phyloP scores from a whole-genome alignment of 1,139 yeast species.

The Saccharomycopsis phalli region DNA sequence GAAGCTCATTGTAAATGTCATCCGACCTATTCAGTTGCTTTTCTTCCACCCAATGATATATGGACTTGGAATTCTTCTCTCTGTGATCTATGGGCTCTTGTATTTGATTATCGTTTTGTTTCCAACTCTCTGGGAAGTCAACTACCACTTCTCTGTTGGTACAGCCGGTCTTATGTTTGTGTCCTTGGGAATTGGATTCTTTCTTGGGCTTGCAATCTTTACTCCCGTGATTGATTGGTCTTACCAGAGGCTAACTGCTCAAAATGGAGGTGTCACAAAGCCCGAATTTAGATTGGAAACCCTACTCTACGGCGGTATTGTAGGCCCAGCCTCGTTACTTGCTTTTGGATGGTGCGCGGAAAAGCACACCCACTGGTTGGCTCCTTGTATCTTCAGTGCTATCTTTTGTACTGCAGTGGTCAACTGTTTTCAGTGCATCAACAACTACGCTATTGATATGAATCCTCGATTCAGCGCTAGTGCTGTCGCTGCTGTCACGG shows the following conservation, averaged over 20 bases:
- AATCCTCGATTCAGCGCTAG: slow-evolving; percentile 56
- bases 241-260: slow-evolving; percentile 30
- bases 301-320: slow-evolving; percentile 36
- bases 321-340: slow-evolving; percentile 43
- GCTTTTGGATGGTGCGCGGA: slow-evolving; percentile 63
- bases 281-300: slow-evolving; percentile 49
- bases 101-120: slow-evolving; percentile 52
- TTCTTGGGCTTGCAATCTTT: slow-evolving; percentile 38
- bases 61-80: slow-evolving; percentile 54
- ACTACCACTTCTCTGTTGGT: slow-evolving; percentile 40
- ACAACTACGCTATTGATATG: slow-evolving; percentile 56
- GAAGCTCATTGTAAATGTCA: slow-evolving; percentile 31
- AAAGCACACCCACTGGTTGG: slow-evolving; percentile 41
- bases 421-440: slow-evolving; percentile 51
- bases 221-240: slow-evolving; percentile 34
- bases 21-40: slow-evolving; percentile 46
- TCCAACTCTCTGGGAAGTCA: slow-evolving; percentile 40
- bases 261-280: slow-evolving; percentile 43
- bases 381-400: slow-evolving; percentile 48
- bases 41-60: slow-evolving; percentile 53
- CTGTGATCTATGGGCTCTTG: slow-evolving; percentile 55
- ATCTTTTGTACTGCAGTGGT: slow-evolving; percentile 50
- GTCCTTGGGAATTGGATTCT: slow-evolving; percentile 45
- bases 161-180: slow-evolving; percentile 51
- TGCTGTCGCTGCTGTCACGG: slow-evolving; percentile 54